Base-by-base conservation (phyloP, 140 eudicot genomes). In the Cichorium intybus region DNA sequence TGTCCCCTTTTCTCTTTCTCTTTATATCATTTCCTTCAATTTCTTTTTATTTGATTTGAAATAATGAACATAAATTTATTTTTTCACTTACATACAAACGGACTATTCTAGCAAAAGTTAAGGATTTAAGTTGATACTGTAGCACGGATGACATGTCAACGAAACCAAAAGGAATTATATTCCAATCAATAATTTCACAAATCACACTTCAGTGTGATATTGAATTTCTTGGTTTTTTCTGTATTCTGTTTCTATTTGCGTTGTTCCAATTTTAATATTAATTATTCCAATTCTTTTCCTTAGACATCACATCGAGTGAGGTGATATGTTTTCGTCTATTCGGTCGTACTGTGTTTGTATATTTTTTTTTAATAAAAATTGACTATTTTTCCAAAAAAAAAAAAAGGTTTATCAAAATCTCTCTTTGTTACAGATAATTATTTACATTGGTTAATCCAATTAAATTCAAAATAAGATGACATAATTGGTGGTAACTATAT, bases 1-100 rank as follows among this genome's bases (percentile, higher is more conserved):
- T 24, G 27, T 56, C 17, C 68, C 63, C 45, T 41, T 52, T 24
- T 16, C 56, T 24, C 51, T 47, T 65, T n/a, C 0, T 54, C n/a
- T n/a, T n/a, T n/a, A n/a, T n/a, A n/a, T n/a, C n/a, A n/a, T n/a
- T n/a, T n/a, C n/a, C n/a, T n/a, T n/a, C n/a, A n/a, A n/a, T 43
- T 15, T 43, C 6, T 15, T 15, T 43, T 14, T 14, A 43, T 43
- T 43, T 43, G n/a, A 43, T 43, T 43, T 43, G 1, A 14, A 7
- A 43, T 14, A 43, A 15, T 14, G 15, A 4, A 3, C 2, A 43
- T 34, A 34, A 3, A 31, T 31, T 31, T 31, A 31, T 39, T 12
- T 11, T 11, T 43, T 43, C 49, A 43, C 49, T 39, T 39, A 12
- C 46, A 2, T 39, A 39, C 46, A 39, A 39, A 39, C 46, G 16